Evolutionary conservation across 345 rosid species (phyloP), one percentile per base, ranked within the genome.

Genomic region (Cardiospermum halicacabum): DNA sequence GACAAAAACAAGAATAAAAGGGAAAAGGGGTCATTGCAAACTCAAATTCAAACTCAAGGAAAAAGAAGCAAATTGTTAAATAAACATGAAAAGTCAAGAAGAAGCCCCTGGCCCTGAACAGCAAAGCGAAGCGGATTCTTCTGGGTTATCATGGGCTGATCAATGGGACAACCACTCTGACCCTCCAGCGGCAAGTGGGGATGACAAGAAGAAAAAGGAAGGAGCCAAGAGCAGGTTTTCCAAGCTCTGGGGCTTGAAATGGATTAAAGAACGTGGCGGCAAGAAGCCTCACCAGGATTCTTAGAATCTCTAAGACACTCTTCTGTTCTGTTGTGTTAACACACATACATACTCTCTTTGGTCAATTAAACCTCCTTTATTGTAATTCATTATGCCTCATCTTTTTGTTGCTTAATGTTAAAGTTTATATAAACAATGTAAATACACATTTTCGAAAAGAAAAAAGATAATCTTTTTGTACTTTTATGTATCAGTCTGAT

Each of bases 91-190:
- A 21, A 43, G 15, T 43, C 49, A 15, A 5, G 7, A 43, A 43
- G 49, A 13, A 40, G 16, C n/a, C n/a, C n/a, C n/a, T n/a, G n/a
- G 6, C 39, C 39, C 10, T 34, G 39, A 4, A 34, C 39, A 2
- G 10, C 9, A 18, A 5, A 16, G 21, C 31, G 60, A 61, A 24
- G 82, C 80, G 90, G 84, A 82, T 75, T 68, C n/a, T n/a, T n/a
- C 78, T n/a, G 90, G 84, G 24, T 66, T 60, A 19, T 82, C 87
- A 1, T 82, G 90, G 90, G 87, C 90, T n/a, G 90, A 85, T 53
- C 87, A 82, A 72, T 82, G 90, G 90, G 90, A 85, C 25, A n/a
- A 72, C 59, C 57, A 62, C 8, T 68, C 77, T 18, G 84, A 81
- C 9, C 82, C 81, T 37, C 76, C 60, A n/a, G 66, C 80, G 3